Evolutionary conservation across 371 early-diverging fungal genomes (phyloP), one percentile per base, ranked within the genome.

Genomic region (Apophysomyces variabilis): DNA sequence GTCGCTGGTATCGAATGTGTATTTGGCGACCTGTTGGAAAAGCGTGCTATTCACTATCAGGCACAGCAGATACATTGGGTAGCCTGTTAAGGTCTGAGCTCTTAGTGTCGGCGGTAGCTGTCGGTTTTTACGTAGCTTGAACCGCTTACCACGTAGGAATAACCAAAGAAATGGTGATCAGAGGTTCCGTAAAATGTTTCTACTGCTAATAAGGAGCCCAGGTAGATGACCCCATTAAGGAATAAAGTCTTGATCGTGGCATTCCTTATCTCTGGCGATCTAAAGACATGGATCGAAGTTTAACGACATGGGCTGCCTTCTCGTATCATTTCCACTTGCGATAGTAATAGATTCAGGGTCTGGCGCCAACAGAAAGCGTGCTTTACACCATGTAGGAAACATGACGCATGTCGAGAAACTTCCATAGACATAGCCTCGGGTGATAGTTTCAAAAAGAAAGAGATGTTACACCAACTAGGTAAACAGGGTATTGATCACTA

Each of bases 21-120:
- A 59, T 60, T 66, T 50, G 7, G 83, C 80, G 8, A 83, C 73
- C 35, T 71, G 64, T 21, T 69, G 62, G 64, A 80, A 83, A 18
- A 80, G 66, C 11, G 60, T 67, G 5, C 79, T 67, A 57, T 85
- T 83, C 18, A 78, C 60, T 4, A 76, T 39, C 13, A 83, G 65
- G 54, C 82, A 78, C 36, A 82, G 59, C 12, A 79, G 39, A 60
- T 81, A 83, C 47, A 85, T 61, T 5, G 85, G 85, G 68, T 81
- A 85, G 2, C 83, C 83, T 60, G 78, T 76, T 32, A 85, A 67
- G 7, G 67, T 69, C 85, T 84, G 58, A 5, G 43, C 41, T 8
- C 41, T 11, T 11, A 8, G 41, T 41, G 41, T 36, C 32, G 35
- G 8, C 14, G 8, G 8, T 39, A 36, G 4, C 5, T 36, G 1